Percentiles rank a stretch among this genome's conserved stretches.
Evolutionary conservation across 2,329 filamentous ascomycete genomes (phyloP).

Genomic region (Cryphonectria japonica): DNA sequence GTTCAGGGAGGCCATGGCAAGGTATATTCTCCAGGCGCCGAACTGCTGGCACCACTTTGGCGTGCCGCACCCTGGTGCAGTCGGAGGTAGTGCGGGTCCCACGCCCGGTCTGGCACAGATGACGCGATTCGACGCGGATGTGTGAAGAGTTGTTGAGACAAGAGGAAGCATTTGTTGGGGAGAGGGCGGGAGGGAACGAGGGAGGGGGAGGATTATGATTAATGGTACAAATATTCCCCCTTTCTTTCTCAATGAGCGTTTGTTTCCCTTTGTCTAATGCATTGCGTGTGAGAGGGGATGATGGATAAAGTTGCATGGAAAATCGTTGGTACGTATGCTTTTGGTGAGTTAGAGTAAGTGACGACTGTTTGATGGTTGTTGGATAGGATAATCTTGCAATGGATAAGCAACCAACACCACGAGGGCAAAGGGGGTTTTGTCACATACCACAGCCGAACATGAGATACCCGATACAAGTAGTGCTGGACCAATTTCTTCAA

Average conservation of each 20-base stretch:
- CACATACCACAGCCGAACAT: neutral
- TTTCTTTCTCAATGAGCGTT: neutral
- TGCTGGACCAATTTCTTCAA: neutral
- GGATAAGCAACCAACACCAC: neutral
- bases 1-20: constrained; percentile 94
- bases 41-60: constrained; percentile 77
- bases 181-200: neutral
- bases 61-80: constrained; percentile 34
- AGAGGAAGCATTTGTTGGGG: neutral
- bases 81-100: constrained; percentile 1
- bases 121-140: constrained; percentile 15
- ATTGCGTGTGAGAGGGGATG: neutral
- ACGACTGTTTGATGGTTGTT: neutral
- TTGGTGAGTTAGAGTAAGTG: neutral
- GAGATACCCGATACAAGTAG: neutral
- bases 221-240: neutral
- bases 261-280: neutral
- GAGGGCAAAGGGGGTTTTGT: neutral
- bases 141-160: neutral
- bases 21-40: constrained; percentile 74
- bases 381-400: constrained; percentile 2
- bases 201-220: neutral
- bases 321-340: neutral
- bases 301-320: neutral
- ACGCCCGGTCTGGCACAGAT: constrained; percentile 12